Conservation (phyloP, 768 basidiomycete species). For the Saitozyma podzolica region DNA sequence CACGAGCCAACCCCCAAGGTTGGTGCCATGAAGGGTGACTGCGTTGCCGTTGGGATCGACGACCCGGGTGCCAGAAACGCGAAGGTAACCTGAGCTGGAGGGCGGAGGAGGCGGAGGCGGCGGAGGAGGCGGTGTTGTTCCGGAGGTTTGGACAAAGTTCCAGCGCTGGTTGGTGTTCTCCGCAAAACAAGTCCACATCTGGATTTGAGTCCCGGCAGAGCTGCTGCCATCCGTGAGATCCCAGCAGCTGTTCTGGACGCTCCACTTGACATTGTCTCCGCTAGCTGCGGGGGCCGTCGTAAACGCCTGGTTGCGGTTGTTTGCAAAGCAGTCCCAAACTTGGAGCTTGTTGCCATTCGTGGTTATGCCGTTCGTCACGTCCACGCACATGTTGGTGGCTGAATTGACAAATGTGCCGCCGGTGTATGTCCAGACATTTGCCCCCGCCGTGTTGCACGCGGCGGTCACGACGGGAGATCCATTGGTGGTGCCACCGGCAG, state of each 20-base stretch:
- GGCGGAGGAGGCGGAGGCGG: slow-evolving; percentile 14
- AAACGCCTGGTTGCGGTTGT: slow-evolving; percentile 40
- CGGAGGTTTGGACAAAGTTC: slow-evolving; percentile 37
- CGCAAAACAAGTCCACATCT: slow-evolving; percentile 35
- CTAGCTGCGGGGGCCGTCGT: not conserved
- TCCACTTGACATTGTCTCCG: slow-evolving; percentile 30
- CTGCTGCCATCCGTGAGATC: slow-evolving; percentile 41
- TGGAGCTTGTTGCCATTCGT: slow-evolving; percentile 39
- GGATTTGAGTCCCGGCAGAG: slow-evolving; percentile 26
- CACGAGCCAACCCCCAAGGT: slow-evolving; percentile 47
- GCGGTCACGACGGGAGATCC: slow-evolving; percentile 32
- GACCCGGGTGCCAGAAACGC: slow-evolving; percentile 34
- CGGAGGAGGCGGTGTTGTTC: slow-evolving; percentile 13
- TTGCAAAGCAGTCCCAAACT: slow-evolving; percentile 37
- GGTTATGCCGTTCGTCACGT: slow-evolving; percentile 32
- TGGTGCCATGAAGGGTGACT: slow-evolving; percentile 38
- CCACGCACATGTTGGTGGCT: slow-evolving; percentile 33
- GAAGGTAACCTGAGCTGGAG: slow-evolving; percentile 34
- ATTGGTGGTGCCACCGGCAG: slow-evolving; percentile 20
- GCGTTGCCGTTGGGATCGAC: slow-evolving; percentile 41
- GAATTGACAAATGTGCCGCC: slow-evolving; percentile 28
- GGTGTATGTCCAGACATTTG: slow-evolving; percentile 32
- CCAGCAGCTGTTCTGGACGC: slow-evolving; percentile 28
- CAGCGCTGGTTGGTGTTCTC: slow-evolving; percentile 43
- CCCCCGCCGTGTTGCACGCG: slow-evolving; percentile 29